Percentiles rank a stretch among this genome's conserved stretches.
Evolutionary conservation across 805 yeast species (phyloP).

Genomic region (Suhomyces emberorum): DNA sequence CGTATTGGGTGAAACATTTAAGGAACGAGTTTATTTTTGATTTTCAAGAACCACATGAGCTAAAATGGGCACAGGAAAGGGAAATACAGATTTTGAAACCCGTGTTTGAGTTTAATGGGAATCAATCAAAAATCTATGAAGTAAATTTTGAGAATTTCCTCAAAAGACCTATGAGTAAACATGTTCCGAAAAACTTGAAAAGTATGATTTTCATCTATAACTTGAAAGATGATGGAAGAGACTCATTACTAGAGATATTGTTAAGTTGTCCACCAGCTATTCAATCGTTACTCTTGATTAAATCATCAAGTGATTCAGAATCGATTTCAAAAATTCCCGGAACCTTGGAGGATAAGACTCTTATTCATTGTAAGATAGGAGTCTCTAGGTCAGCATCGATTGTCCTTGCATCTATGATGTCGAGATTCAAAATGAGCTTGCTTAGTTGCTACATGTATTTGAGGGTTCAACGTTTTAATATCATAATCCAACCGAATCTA

Average conservation of each 20-base stretch:
- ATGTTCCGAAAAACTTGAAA: conserved; percentile 7
- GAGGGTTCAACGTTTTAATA: conserved; percentile 37
- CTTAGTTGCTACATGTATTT: conserved; percentile 36
- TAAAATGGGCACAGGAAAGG: conserved; percentile 1
- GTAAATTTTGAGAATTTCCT: conserved; percentile 12
- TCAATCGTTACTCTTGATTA: conserved; percentile 26
- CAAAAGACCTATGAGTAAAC: conserved; percentile 4
- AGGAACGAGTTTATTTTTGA: conserved; percentile 10
- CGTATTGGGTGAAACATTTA: conserved; percentile 26
- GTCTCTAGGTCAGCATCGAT: conserved; percentile 43
- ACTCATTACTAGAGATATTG: conserved; percentile 28
- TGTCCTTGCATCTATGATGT: conserved; percentile 39
- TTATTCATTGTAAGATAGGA: conserved; percentile 41
- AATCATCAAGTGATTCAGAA: conserved; percentile 12
- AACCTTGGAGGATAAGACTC: too few species aligned
- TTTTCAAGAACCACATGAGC: conserved; percentile 3
- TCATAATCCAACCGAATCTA: conserved; percentile 42
- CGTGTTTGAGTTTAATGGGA: conserved; percentile 18
- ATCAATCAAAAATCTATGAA: conserved; percentile 16
- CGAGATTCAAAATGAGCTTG: conserved; percentile 25
- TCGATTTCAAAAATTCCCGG: too few species aligned
- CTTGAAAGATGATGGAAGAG: conserved; percentile 39
- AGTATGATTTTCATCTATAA: conserved; percentile 27
- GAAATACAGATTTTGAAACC: conserved; percentile 10
- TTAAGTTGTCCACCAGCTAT: conserved; percentile 27